These are phyloP conservation scores for Lycium barbarum DNA, from an alignment of 257 asterid species.

Conservation along the genomic window DNA sequence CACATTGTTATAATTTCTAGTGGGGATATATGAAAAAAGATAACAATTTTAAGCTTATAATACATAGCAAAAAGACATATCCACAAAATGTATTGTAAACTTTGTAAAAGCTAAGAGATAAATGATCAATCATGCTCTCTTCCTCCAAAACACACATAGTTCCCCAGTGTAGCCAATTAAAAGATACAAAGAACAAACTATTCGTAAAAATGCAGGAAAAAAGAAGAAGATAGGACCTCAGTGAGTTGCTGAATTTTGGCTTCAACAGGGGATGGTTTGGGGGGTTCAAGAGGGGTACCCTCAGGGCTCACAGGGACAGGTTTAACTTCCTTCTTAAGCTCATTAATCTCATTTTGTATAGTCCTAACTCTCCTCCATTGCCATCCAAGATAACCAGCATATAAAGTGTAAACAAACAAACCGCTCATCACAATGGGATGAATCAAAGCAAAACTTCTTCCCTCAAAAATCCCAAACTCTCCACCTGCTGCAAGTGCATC, in stretches of 20 bases:
- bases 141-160: not conserved
- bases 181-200: not conserved
- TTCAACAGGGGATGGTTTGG: constrained; percentile 73
- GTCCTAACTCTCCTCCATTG: constrained; percentile 98
- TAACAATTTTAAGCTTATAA: not conserved
- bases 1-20: not conserved
- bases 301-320: constrained; percentile 76
- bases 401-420: constrained; percentile 71
- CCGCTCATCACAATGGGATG: constrained; percentile 86
- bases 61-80: not conserved
- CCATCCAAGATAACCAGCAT: constrained; percentile 97
- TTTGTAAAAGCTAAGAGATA: not conserved
- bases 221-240: constrained; percentile 52
- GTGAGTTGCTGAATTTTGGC: constrained; percentile 81
- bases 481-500: constrained; percentile 89
- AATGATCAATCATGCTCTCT: not conserved
- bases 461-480: constrained; percentile 85
- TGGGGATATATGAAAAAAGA: not conserved
- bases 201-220: not conserved
- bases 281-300: constrained; percentile 54
- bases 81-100: not conserved
- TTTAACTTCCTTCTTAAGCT: constrained; percentile 78
- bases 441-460: constrained; percentile 73
- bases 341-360: constrained; percentile 69
- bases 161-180: not conserved